A percentile compares a stretch with the other conserved stretches of the same genome.
Conservation (phyloP, 495 filamentous ascomycete genomes). For the Aspergillus olivimuriae region DNA sequence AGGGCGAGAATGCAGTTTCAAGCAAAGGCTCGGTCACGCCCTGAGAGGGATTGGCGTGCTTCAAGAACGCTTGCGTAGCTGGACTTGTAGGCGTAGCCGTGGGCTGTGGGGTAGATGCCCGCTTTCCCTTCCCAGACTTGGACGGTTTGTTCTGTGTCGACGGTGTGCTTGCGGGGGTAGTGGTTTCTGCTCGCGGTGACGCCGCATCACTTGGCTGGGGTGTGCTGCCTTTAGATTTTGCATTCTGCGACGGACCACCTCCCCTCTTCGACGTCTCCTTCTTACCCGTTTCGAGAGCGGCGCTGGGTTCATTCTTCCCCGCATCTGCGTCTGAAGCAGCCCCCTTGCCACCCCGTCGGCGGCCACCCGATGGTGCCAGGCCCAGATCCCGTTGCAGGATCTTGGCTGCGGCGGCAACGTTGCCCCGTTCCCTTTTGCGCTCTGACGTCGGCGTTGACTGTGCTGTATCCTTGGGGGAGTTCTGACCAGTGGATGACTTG, state of each 20-base stretch:
- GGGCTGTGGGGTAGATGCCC: conserved; percentile 16
- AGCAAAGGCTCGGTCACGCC: conserved; percentile 79
- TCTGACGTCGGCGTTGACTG: conserved; percentile 32
- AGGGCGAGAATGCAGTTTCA: conserved; percentile 60
- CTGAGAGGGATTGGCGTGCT: conserved; percentile 87
- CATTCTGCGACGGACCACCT: conserved; percentile 20
- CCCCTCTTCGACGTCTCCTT: conserved; percentile 26
- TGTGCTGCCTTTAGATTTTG: conserved; percentile 15
- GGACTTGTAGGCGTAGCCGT: conserved; percentile 46
- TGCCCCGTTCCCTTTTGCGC: conserved; percentile 60
- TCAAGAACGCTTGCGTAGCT: conserved; percentile 84
- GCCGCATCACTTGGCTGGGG: conserved; percentile 23
- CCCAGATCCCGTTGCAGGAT: conserved; percentile 90
- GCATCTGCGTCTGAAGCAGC: conserved; percentile 26
- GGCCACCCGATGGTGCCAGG: conserved; percentile 54
- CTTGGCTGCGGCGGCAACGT: conserved; percentile 66
- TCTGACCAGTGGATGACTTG: conserved; percentile 20
- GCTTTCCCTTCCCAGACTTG: conserved; percentile 29
- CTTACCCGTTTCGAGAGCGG: conserved; percentile 25
- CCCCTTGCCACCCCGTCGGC: conserved; percentile 38
- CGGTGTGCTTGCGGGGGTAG: conserved; percentile 24
- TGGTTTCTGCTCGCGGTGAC: conserved; percentile 14
- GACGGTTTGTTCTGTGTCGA: conserved; percentile 25
- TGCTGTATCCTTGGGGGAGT: conserved; percentile 25
- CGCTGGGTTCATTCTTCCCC: conserved; percentile 21